Evolutionary conservation across 768 basidiomycete species (phyloP).

Genomic region (Boletus speciosus): DNA sequence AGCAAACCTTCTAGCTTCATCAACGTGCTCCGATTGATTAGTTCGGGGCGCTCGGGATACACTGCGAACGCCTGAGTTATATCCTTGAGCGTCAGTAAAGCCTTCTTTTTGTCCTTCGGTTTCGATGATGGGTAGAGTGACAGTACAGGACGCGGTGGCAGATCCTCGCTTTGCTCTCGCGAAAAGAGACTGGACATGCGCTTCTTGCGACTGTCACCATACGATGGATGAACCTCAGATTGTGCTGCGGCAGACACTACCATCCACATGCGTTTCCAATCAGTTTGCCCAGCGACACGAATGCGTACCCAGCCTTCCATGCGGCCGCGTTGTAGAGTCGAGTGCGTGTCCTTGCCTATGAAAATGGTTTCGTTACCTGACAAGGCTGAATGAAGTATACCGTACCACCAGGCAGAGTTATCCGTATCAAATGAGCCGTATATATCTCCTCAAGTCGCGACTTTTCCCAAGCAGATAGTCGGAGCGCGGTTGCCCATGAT

Average conservation of each 20-base stretch:
- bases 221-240: conserved; percentile 16
- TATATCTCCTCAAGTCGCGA: conserved; percentile 95
- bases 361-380: conserved; percentile 22
- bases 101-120: conserved; percentile 69
- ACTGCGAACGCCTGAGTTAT: conserved; percentile 90
- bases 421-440: conserved; percentile 88
- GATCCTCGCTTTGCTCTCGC: conserved; percentile 42
- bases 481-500: conserved; percentile 89
- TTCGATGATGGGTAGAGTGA: conserved; percentile 62
- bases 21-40: conserved; percentile 84
- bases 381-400: conserved; percentile 15
- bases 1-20: conserved; percentile 89
- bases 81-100: conserved; percentile 63
- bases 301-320: conserved; percentile 92
- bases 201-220: conserved; percentile 36
- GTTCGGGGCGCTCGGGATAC: conserved; percentile 91
- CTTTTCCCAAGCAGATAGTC: conserved; percentile 93
- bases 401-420: conserved; percentile 55
- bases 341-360: conserved; percentile 48
- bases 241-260: conserved; percentile 55
- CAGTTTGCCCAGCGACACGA: conserved; percentile 93
- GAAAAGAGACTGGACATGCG: conserved; percentile 67
- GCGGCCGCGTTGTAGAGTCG: conserved; percentile 64
- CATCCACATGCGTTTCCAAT: conserved; percentile 94
- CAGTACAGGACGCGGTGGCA: conserved; percentile 40